Conservation (phyloP, 345 rosid genomes). For the Eucalyptus camaldulensis region DNA sequence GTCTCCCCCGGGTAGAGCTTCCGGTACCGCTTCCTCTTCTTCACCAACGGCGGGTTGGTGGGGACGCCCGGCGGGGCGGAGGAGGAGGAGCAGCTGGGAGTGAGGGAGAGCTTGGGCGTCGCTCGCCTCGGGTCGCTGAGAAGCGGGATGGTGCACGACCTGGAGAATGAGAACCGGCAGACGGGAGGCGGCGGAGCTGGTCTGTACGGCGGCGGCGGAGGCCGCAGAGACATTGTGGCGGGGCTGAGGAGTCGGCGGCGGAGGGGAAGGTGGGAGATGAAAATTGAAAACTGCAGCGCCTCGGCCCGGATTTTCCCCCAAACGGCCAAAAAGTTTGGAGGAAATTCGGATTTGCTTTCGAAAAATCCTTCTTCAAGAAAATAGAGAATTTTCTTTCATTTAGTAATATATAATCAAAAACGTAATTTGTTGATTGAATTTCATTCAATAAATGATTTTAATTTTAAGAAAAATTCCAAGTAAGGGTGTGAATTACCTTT, state of each 20-base stretch:
- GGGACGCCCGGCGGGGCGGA: not conserved
- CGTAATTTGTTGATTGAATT: no score
- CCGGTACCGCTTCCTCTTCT: slow-evolving; percentile 59
- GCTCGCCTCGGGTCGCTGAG: not conserved
- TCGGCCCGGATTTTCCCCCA: not conserved
- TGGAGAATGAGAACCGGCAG: slow-evolving; percentile 4
- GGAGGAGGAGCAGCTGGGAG: not conserved
- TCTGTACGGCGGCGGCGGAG: not conserved
- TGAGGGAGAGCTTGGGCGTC: not conserved
- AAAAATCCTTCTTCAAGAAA: no score
- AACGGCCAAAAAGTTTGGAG: not conserved
- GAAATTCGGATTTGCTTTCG: no score
- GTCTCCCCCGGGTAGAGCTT: slow-evolving; percentile 76
- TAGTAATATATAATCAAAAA: no score
- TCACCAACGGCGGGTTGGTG: slow-evolving; percentile 10
- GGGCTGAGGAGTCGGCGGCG: not conserved
- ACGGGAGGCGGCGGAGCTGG: not conserved
- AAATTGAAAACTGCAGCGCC: not conserved
- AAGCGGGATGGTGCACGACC: not conserved
- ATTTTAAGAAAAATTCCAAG: no score
- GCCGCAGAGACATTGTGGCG: not conserved
- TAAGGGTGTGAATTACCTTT: accelerated
- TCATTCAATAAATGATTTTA: no score
- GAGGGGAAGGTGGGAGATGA: not conserved
- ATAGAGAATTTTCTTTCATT: no score